Base-by-base conservation (phyloP, 192 early-diverging fungal species). In the Chytriomyces sp. region DNA sequence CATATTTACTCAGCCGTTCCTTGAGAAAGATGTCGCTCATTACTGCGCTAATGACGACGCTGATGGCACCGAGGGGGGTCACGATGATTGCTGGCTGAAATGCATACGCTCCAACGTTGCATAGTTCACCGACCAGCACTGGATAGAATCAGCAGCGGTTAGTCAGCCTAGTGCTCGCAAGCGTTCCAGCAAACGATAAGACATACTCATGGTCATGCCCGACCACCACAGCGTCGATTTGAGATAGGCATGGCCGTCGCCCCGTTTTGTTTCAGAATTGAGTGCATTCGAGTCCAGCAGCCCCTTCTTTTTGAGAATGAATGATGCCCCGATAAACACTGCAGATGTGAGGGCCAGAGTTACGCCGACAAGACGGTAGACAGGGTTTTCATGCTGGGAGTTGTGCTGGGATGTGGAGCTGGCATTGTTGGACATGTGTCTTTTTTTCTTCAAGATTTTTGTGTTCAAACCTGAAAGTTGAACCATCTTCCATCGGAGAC, bases 51-150 rank as follows among this genome's bases (percentile, higher is more conserved):
- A 95, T 90, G 70, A 98, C 88, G 45, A 96, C 95, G 79, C 93
- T 94, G 23, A 94, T 86, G 35, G 95, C 94, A 45, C 96, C 96
- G 64, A 98, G 84, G 5, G 96, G 96, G 46, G 96, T 98, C 5
- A 98, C 95, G 59, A 98, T 86, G 80, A 98, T 96, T 50, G 96
- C 95, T 6, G 96, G 96, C 57, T 95, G 95, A 89, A 94, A 98
- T 47, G 94, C 92, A 80, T 98, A 98, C 11, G 96, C 97, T 3
- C 93, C 87, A 87, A 98, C 97, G 85, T 98, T 98, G 69, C 93
- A 93, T 71, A 94, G 85, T 86, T 98, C 96, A 69, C 96, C 96
- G 45, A 95, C 77, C 6, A 92, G 91, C 96, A 98, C 93, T 94
- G 63, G 72, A 67, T 11, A 20, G 5, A 45, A 67, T 23, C 5